Evolutionary conservation across 495 filamentous ascomycete genomes (phyloP).

Genomic region (Cairneyella variabilis): DNA sequence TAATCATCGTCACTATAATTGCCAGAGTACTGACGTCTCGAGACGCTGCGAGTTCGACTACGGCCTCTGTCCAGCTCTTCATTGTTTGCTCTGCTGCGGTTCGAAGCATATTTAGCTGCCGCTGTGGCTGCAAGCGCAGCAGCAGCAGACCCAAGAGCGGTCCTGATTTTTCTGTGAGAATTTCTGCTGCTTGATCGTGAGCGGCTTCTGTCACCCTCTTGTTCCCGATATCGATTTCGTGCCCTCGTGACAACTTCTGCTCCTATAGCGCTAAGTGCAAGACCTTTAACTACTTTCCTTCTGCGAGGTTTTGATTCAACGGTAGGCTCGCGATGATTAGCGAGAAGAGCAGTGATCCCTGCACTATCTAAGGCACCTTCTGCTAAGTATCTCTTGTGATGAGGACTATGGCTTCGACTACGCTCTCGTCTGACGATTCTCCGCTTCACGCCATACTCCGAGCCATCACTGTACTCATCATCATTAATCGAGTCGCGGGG

Average conservation of each 20-base stretch:
- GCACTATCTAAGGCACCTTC: constrained; percentile 80
- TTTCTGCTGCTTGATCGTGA: constrained; percentile 55
- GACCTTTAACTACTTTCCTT: constrained; percentile 72
- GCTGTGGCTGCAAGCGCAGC: constrained; percentile 76
- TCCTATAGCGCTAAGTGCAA: constrained; percentile 75
- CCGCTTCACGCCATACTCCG: constrained; percentile 20
- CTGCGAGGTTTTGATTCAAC: constrained; percentile 56
- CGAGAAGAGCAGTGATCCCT: constrained; percentile 68
- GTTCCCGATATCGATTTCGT: constrained; percentile 65
- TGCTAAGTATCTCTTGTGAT: constrained; percentile 73
- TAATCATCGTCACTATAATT: constrained; percentile 22
- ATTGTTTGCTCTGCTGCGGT: constrained; percentile 60
- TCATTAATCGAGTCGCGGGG: constrained; percentile 25
- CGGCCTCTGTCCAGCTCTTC: constrained; percentile 66
- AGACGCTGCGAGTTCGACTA: constrained; percentile 56
- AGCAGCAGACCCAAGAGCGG: constrained; percentile 73
- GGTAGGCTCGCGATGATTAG: constrained; percentile 58
- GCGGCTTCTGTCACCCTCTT: constrained; percentile 48
- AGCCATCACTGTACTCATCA: constrained; percentile 26
- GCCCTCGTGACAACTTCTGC: constrained; percentile 74
- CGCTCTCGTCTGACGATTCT: constrained; percentile 25
- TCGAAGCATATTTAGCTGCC: constrained; percentile 70
- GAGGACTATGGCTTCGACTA: constrained; percentile 30
- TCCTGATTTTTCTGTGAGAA: constrained; percentile 50
- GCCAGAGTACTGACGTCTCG: constrained; percentile 35